These are phyloP conservation scores for Cryphonectria radicalis DNA, from an alignment of 2,329 filamentous ascomycete genomes.

Conservation along the genomic window DNA sequence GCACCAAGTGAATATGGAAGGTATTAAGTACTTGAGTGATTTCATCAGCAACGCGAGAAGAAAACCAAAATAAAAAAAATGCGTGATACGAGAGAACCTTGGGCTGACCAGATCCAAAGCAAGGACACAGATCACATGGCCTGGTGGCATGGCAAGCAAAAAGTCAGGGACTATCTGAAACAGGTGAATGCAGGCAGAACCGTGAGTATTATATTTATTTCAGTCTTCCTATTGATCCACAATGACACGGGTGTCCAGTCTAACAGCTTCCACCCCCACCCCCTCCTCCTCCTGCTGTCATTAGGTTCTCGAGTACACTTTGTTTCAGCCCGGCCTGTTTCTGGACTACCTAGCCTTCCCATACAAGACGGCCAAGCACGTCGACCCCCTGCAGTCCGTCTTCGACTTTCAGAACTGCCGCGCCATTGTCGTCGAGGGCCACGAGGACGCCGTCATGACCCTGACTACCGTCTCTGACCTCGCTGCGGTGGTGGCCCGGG, in stretches of 20 bases:
- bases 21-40: conserved; percentile 35
- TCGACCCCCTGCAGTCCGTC: conserved; percentile 44
- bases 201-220: conserved; percentile 33
- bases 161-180: conserved; percentile 53
- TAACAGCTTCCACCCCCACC: neutral
- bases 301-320: conserved; percentile 58
- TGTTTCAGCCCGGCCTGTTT: conserved; percentile 61
- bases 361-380: conserved; percentile 48
- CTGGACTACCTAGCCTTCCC: conserved; percentile 59
- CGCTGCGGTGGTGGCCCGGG: conserved; percentile 42
- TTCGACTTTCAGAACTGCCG: conserved; percentile 48
- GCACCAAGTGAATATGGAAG: conserved; percentile 63
- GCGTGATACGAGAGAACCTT: neutral
- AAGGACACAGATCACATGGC: conserved; percentile 43
- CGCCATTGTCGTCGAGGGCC: conserved; percentile 47
- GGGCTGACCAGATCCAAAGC: conserved; percentile 31
- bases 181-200: conserved; percentile 53
- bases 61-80: no score
- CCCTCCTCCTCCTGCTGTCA: neutral
- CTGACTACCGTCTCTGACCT: conserved; percentile 51
- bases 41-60: neutral
- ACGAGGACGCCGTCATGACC: conserved; percentile 47
- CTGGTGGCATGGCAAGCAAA: conserved; percentile 57
- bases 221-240: neutral
- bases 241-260: neutral